Percentiles rank a stretch among this genome's conserved stretches.
Conservation (phyloP, 2,329 filamentous ascomycete genomes). For the Chaetomiaceae sp. region DNA sequence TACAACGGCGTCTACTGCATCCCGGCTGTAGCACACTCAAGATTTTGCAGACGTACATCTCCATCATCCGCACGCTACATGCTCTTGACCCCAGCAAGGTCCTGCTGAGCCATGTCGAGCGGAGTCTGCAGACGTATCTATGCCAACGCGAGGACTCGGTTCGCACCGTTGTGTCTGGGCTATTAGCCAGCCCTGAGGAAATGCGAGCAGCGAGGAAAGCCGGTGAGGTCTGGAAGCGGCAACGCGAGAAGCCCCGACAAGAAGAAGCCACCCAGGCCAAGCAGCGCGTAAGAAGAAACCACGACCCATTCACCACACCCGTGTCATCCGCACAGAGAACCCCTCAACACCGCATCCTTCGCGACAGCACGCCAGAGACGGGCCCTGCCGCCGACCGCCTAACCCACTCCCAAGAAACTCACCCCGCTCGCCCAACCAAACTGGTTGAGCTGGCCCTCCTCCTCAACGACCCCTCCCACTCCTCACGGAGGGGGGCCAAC, state of each 20-base stretch:
- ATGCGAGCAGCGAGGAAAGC: constrained; percentile 28
- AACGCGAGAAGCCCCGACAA: not conserved
- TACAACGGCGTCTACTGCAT: constrained; percentile 66
- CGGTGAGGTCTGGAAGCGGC: constrained; percentile 27
- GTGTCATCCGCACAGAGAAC: constrained; percentile 5
- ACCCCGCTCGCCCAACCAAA: constrained; percentile 35
- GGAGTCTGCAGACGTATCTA: constrained; percentile 69
- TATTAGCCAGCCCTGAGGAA: constrained; percentile 59
- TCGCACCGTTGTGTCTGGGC: constrained; percentile 68
- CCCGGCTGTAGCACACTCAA: constrained; percentile 71
- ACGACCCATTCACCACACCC: constrained; percentile 17
- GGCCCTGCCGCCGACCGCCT: not conserved
- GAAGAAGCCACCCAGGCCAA: not conserved
- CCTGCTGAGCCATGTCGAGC: constrained; percentile 68
- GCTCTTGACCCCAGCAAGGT: constrained; percentile 73
- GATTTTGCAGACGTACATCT: constrained; percentile 73
- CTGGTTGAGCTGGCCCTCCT: constrained; percentile 65
- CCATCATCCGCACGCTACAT: constrained; percentile 73
- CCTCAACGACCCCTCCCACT: constrained; percentile 57
- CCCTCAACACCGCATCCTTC: not conserved
- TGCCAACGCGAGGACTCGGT: constrained; percentile 72
- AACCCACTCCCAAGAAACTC: not conserved
- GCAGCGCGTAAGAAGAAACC: not conserved
- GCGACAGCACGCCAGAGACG: constrained; percentile 7
- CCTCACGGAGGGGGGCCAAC: too few species aligned